Conservation (phyloP, 2,329 filamentous ascomycete genomes). For the Exserohilum rostratum region DNA sequence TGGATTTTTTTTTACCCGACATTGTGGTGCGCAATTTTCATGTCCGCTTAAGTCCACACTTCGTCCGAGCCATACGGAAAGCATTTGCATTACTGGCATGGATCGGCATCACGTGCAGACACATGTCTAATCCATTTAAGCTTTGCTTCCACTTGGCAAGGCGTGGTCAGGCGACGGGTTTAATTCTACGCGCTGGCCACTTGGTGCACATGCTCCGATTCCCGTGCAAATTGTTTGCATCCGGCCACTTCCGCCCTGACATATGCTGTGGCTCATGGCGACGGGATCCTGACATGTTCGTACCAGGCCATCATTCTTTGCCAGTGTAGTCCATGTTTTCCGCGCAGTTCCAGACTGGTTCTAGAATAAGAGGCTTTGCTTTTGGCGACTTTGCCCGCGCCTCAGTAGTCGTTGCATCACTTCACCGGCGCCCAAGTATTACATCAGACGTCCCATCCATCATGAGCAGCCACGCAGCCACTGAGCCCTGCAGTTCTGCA, state of each 20-base stretch:
- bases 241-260: constrained; percentile 30
- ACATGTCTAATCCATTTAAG: constrained; percentile 26
- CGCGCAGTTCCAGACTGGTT: not conserved
- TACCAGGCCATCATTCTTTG: constrained; percentile 1
- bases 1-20: not conserved
- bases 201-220: constrained; percentile 8
- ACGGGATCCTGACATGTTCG: constrained; percentile 1
- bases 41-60: constrained; percentile 16
- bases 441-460: constrained; percentile 8
- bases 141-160: constrained; percentile 24
- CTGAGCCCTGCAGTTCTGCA: constrained; percentile 3
- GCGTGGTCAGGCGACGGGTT: constrained; percentile 19
- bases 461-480: constrained; percentile 6
- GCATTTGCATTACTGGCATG: constrained; percentile 16
- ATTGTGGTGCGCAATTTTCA: constrained; percentile 1
- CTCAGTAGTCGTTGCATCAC: not conserved
- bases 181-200: constrained; percentile 17
- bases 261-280: constrained; percentile 6
- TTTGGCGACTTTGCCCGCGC: constrained; percentile 5
- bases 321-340: not conserved
- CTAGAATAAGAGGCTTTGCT: not conserved
- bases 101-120: constrained; percentile 26
- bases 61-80: constrained; percentile 24
- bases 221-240: constrained; percentile 15
- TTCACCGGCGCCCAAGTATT: not conserved